A percentile compares a stretch with the other conserved stretches of the same genome.
phyloP scores from a whole-genome alignment of 345 rosid species.

The Garcia nutans region DNA sequence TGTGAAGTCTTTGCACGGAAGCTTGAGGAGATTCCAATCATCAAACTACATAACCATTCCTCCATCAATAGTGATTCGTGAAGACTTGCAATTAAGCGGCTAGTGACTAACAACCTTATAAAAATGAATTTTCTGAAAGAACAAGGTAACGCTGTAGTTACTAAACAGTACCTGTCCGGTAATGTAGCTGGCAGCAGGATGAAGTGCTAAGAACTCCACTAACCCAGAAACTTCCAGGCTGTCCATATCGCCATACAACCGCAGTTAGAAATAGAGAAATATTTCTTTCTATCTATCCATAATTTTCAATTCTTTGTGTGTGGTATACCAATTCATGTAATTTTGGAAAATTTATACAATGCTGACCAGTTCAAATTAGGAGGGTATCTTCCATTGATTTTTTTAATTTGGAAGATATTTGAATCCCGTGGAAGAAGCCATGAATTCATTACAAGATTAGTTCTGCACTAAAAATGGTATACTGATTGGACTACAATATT shows the following conservation, averaged over 20 bases:
- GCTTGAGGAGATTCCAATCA: too few relatives aligned
- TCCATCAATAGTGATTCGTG: conserved; percentile 91
- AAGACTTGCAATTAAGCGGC: conserved; percentile 52
- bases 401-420: too few relatives aligned
- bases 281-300: background rate
- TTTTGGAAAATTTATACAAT: background rate
- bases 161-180: conserved; percentile 75
- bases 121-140: background rate
- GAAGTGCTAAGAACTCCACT: conserved; percentile 91
- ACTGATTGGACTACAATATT: background rate
- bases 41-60: conserved; percentile 79
- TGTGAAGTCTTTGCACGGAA: too few relatives aligned
- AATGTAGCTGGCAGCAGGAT: conserved; percentile 83
- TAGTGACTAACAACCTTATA: conserved; percentile 5
- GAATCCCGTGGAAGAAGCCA: too few relatives aligned
- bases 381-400: background rate
- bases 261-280: conserved; percentile 2
- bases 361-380: background rate
- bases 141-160: background rate
- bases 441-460: background rate
- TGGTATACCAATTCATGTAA: too few relatives aligned
- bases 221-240: conserved; percentile 97
- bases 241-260: conserved; percentile 98
- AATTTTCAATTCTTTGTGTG: background rate
- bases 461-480: background rate